Evolutionary conservation across 257 asterid genomes (phyloP).

Genomic region (Euphrasia confusa): DNA sequence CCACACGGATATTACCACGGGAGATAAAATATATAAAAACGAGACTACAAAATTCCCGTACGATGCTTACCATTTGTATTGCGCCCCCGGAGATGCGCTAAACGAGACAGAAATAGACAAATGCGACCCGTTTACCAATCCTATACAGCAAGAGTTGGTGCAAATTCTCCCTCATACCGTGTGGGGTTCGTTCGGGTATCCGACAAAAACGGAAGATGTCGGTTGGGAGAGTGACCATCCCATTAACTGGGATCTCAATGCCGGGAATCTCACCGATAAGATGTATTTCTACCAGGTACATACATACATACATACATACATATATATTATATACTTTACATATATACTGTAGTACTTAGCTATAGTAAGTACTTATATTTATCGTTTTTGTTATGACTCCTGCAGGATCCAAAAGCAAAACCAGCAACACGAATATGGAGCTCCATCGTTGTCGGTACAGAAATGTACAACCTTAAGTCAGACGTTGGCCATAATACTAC

Average conservation of each 20-base stretch:
- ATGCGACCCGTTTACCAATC: slow-evolving; percentile 85
- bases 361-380: no score
- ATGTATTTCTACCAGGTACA: slow-evolving; percentile 77
- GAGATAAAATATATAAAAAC: slow-evolving; percentile 55
- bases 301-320: no score
- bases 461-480: slow-evolving; percentile 41
- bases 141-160: slow-evolving; percentile 80
- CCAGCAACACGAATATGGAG: slow-evolving; percentile 66
- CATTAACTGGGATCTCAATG: slow-evolving; percentile 85
- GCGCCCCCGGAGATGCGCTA: slow-evolving; percentile 73
- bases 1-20: slow-evolving; percentile 46
- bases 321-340: no score
- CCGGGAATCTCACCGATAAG: slow-evolving; percentile 58
- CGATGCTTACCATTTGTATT: slow-evolving; percentile 73
- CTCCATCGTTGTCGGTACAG: slow-evolving; percentile 74
- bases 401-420: slow-evolving; percentile 88
- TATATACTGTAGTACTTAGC: no score
- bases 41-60: slow-evolving; percentile 44
- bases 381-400: slow-evolving; percentile 6
- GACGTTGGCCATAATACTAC: slow-evolving; percentile 54
- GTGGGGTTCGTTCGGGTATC: slow-evolving; percentile 54
- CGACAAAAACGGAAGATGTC: slow-evolving; percentile 50
- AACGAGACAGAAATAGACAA: slow-evolving; percentile 48
- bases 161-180: slow-evolving; percentile 69
- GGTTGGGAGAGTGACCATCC: slow-evolving; percentile 81